Evolutionary conservation across 2,329 filamentous ascomycete species (phyloP), one percentile per base, ranked within the genome.

Genomic region (Botrytis hyacinthi): DNA sequence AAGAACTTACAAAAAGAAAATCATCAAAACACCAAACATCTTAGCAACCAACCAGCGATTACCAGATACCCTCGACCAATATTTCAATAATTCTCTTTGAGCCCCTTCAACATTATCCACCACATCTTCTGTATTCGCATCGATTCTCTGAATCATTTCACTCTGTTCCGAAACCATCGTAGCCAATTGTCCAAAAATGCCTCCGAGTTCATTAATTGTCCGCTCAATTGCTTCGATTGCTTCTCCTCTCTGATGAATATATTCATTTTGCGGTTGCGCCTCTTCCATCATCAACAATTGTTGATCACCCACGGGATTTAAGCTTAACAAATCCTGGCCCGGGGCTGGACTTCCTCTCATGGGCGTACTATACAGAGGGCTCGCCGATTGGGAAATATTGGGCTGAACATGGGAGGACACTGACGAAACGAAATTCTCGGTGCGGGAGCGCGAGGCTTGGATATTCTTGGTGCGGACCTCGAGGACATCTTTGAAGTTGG

Each of bases 21-120:
- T 95, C 95, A 98, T 98, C 78, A 98, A 84, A 68, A 98, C 93
- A 75, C 95, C 90, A 83, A 92, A 92, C 90, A 93, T 92, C 85
- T 92, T 93, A 61, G 94, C 94, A 78, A 98, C 91, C 76, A 99
- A 85, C 96, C 95, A 98, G 76, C 96, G 88, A 84, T 99, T 99
- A 76, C 95, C 94, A 73, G 94, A 96, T 42, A 98, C 95, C 59
- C 95, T 88, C 42, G 90, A 92, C 95, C 96, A 99, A 84, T 98
- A 99, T 83, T 98, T 98, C 84, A 99, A 89, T 80, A 99, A 82
- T 83, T 99, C 95, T 76, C 95, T 88, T 82, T 99, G 96, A 9
- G 96, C 96, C 29, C 96, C 96, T 80, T 97, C 90, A n/a, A 99
- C 95, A 79, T 99, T 99, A 80, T 98, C 95, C 72, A 99, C 95